phyloP scores from a whole-genome alignment of 257 asterid genomes.

The Paraleonurus japonicus region DNA sequence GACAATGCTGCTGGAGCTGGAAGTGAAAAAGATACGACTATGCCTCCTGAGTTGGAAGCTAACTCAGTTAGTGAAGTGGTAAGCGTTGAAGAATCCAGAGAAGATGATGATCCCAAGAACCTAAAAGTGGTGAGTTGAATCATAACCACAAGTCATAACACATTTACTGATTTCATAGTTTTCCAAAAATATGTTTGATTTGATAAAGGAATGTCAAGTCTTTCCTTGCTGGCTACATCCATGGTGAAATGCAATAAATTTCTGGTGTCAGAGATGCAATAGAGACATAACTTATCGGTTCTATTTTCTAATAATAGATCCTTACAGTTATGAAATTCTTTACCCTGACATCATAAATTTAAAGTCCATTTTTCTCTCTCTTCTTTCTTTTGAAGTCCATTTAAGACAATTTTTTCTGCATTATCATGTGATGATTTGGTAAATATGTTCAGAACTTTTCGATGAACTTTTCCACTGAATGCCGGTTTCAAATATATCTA shows the following conservation, averaged over 20 bases:
- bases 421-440: background rate
- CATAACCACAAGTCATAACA: slow-evolving; percentile 7
- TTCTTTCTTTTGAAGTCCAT: background rate
- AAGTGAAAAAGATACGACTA: slow-evolving; percentile 24
- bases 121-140: slow-evolving; percentile 43
- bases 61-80: slow-evolving; percentile 36
- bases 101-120: slow-evolving; percentile 34
- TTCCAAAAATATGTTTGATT: background rate
- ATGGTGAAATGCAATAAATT: background rate
- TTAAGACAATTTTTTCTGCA: background rate
- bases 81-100: slow-evolving; percentile 24
- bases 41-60: slow-evolving; percentile 35
- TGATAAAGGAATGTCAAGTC: background rate
- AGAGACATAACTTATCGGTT: background rate
- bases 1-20: slow-evolving; percentile 29
- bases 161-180: slow-evolving; percentile 20
- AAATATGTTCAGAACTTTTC: too few species aligned
- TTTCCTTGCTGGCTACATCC: slow-evolving; percentile 2
- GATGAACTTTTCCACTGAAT: background rate
- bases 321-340: background rate
- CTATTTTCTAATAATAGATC: background rate
- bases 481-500: background rate
- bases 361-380: background rate
- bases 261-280: background rate
- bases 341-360: background rate